Evolutionary conservation across 129 eudicot species (phyloP).

Genomic region (Flaveria linearis): DNA sequence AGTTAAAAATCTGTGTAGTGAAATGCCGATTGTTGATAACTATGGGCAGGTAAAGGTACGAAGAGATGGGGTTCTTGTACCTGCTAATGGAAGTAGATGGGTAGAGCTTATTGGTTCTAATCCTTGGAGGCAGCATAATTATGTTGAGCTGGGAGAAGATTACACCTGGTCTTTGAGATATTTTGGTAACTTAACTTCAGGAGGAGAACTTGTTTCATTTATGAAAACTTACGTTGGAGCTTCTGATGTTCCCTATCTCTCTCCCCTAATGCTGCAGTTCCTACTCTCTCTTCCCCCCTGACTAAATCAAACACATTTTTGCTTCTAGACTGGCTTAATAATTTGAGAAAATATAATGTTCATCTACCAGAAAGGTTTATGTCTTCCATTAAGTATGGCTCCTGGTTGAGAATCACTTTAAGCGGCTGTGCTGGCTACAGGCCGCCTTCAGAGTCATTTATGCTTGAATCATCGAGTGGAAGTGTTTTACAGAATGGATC

Average conservation of each 20-base stretch:
- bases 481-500: conserved; percentile 46
- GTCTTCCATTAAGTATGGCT: conserved; percentile 43
- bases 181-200: conserved; percentile 29
- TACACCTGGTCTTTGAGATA: conserved; percentile 29
- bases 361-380: conserved; percentile 36
- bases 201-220: conserved; percentile 32
- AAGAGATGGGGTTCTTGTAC: conserved; percentile 46
- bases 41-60: conserved; percentile 35
- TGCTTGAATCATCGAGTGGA: conserved; percentile 34
- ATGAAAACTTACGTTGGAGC: conserved; percentile 36
- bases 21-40: conserved; percentile 49
- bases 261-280: conserved; percentile 51
- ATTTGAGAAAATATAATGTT: background rate
- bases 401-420: conserved; percentile 52
- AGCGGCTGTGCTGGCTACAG: conserved; percentile 38
- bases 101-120: conserved; percentile 47
- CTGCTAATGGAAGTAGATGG: conserved; percentile 62
- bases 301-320: conserved; percentile 39
- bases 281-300: conserved; percentile 45
- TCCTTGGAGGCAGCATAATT: conserved; percentile 53
- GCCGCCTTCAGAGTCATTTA: conserved; percentile 55
- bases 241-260: conserved; percentile 48
- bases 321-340: conserved; percentile 50
- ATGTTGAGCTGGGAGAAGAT: conserved; percentile 53
- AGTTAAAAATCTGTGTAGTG: conserved; percentile 25